phyloP scores from a whole-genome alignment of 2,329 filamentous ascomycete genomes.

The Rutstroemia sp. region DNA sequence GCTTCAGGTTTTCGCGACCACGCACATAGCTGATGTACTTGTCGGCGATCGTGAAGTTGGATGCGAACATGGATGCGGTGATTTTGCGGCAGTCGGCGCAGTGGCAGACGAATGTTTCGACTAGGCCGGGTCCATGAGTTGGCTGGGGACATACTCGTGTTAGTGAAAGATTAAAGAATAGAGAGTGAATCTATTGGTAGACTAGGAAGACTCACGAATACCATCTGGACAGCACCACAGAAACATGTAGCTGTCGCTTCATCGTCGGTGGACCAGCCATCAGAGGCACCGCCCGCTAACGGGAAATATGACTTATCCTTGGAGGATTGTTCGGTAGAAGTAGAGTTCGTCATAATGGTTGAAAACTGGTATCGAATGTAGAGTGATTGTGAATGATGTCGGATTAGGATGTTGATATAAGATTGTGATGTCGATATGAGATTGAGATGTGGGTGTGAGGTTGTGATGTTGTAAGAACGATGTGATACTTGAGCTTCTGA shows the following conservation, averaged over 20 bases:
- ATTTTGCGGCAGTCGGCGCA: conserved; percentile 56
- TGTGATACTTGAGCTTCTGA: too few species aligned
- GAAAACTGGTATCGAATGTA: too few species aligned
- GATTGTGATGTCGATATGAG: too few species aligned
- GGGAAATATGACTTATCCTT: conserved; percentile 32
- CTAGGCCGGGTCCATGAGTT: conserved; percentile 36
- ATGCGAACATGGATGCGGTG: conserved; percentile 54
- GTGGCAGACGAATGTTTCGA: conserved; percentile 49
- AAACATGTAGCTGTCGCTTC: conserved; percentile 51
- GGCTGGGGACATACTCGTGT: conserved; percentile 30
- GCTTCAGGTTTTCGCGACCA: conserved; percentile 42
- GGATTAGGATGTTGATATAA: too few species aligned
- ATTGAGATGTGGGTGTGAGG: too few species aligned
- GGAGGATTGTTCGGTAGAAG: background rate
- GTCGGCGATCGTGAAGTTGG: conserved; percentile 47
- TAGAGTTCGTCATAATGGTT: background rate
- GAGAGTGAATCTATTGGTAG: background rate
- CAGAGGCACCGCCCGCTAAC: conserved; percentile 30
- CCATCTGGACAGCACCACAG: conserved; percentile 48
- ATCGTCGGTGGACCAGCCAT: conserved; percentile 39
- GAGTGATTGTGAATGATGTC: too few species aligned
- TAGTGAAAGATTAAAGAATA: background rate
- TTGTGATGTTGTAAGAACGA: too few species aligned
- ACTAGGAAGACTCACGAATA: conserved; percentile 36
- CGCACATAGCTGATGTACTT: conserved; percentile 40